Conservation (phyloP, 2,329 filamentous ascomycete genomes). For the Botrytis aclada region DNA sequence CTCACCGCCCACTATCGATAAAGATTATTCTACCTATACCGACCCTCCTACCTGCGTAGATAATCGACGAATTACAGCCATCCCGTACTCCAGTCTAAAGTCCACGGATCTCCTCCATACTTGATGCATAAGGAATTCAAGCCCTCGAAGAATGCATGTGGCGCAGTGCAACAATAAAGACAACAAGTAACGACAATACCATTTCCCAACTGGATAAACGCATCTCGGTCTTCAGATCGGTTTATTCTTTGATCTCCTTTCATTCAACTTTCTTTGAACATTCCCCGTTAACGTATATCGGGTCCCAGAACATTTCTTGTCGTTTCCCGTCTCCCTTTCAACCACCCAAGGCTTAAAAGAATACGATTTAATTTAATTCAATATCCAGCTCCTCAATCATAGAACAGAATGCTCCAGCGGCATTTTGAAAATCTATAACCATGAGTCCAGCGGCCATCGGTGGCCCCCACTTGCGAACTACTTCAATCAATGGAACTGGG, state of each 20-base stretch:
- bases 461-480: slow-evolving; percentile 28
- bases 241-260: slow-evolving; percentile 12
- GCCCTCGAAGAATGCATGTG: slow-evolving; percentile 18
- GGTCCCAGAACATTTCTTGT: not conserved
- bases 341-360: slow-evolving; percentile 4
- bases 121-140: slow-evolving; percentile 18
- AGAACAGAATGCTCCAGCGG: slow-evolving; percentile 27
- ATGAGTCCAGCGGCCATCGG: slow-evolving; percentile 37
- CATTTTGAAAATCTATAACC: slow-evolving; percentile 16
- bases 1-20: slow-evolving; percentile 5
- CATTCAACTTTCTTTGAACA: slow-evolving; percentile 11
- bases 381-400: not conserved
- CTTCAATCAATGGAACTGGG: slow-evolving; percentile 30
- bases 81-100: not conserved
- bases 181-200: slow-evolving; percentile 14
- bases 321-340: not conserved
- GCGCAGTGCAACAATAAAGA: slow-evolving; percentile 19
- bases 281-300: slow-evolving; percentile 7
- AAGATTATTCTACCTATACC: not conserved
- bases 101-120: not conserved
- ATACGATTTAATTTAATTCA: not conserved
- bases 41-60: not conserved
- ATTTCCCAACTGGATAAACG: not conserved
- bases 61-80: not conserved
- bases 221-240: not conserved